Base-by-base conservation (phyloP, 1,284 basidiomycete genomes). In the Rhodotorula glutinis region DNA sequence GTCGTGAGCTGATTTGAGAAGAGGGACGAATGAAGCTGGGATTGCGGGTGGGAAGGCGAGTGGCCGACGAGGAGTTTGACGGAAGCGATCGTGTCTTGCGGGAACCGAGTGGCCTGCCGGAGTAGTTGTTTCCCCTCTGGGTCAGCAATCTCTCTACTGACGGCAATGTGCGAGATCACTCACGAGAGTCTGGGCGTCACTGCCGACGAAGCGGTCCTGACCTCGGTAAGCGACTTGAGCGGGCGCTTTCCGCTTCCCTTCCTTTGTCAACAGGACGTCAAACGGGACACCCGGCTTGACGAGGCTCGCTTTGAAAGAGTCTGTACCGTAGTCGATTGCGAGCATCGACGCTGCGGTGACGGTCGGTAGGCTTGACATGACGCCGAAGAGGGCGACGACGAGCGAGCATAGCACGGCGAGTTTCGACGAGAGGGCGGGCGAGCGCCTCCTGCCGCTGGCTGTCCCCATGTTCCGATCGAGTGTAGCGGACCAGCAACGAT, bases 211-310 rank as follows among this genome's bases (percentile, higher is more conserved):
- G 65, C 93, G 83, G 77, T 98, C 94, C 23, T 87, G 85, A 72
- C 85, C 85, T 91, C 94, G 90, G 89, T 95, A 41, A 84, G 73
- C 88, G 0, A 97, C 90, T 2, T 88, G 86, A 29, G 90, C 87
- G 74, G 90, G 88, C 60, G 97, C 92, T 81, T 98, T 98, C 72
- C 95, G 85, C 81, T 97, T 98, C 51, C 92, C 95, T 79, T 98
- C 95, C 78, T 91, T 90, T 81, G 96, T 94, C 58, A 98, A 83
- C 44, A 99, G 83, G 41, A 99, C 91, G 80, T 99, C 95, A 76
- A 98, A 96, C 1, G 95, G 93, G 59, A 91, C 82, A 51, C 94
- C 95, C 1, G 95, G 95, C 77, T 95, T 95, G 85, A 98, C 90
- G 69, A 98, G 83, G 14, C 93, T 94, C 38, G 92, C 90, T 80